Base-by-base conservation (phyloP, 768 basidiomycete genomes). In the Pleurotus citrinopileatus region DNA sequence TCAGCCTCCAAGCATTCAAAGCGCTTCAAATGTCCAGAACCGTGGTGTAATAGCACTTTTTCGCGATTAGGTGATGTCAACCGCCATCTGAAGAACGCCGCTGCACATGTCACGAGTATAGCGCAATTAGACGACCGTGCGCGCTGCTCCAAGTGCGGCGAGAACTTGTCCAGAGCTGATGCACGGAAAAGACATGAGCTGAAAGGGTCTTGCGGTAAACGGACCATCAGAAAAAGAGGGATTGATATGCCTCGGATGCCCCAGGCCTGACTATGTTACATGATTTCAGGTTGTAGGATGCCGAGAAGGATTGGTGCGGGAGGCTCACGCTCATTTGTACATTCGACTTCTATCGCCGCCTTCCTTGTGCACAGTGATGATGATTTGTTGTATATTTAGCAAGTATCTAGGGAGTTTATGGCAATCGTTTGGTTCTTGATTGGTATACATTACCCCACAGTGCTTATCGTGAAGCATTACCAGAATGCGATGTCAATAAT, bases 131-230 rank as follows among this genome's bases (percentile, higher is more conserved):
- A 51, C 34, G 48, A 51, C 4, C 48, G 48, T 5, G 48, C 48
- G 12, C 48, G 48, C n/a, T 51, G 48, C 48, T 51, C 48, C 10
- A 51, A 51, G 22, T 51, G 48, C 27, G 48, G 48, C 32, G 48
- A 36, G 34, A 37, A 51, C 48, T 22, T 51, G 17, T 51, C 48
- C 23, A 15, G 48, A 26, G 48, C 48, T 29, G 48, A 51, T 51
- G 48, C 48, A 12, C 48, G 48, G 32, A 51, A 51, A 34, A 51
- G 48, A 37, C 48, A 51, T 23, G 48, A 51, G 34, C 19, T 51
- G 8, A 51, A 51, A 32, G 48, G 48, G 12, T 51, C 48, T 19
- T 51, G 48, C 37, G 48, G 48, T 37, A 51, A 51, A n/a, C 48
- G 48, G 32, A 51, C 48, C 4, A 51, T 51, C 28, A 13, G 48